A percentile compares a stretch with the other conserved stretches of the same genome.
These are phyloP conservation scores for Dryas alaskensis DNA, from an alignment of 306 rosid genomes.

Conservation along the genomic window DNA sequence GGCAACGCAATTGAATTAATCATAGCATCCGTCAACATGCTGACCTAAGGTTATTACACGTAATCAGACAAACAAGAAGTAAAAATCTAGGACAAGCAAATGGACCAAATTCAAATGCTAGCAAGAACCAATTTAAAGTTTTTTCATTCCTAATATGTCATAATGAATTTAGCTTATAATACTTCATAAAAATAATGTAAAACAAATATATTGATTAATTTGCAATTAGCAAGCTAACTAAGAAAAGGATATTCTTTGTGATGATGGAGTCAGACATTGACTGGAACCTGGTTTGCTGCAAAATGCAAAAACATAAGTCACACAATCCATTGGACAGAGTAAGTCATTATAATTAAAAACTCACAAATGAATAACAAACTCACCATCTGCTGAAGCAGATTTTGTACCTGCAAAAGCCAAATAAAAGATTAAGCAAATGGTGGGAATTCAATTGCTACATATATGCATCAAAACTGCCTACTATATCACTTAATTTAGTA, in stretches of 20 bases:
- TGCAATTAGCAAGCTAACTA: neutral
- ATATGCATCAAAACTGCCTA: neutral
- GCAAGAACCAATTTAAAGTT: neutral
- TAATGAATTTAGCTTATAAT: neutral
- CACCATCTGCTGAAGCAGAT: constrained; percentile 59
- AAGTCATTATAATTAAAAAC: constrained; percentile 13
- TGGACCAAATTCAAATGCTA: neutral
- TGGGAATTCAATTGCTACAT: neutral
- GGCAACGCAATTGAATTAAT: neutral
- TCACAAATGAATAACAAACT: constrained; percentile 22
- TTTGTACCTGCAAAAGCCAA: constrained; percentile 42
- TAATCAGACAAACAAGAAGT: constrained; percentile 6
- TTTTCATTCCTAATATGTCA: neutral
- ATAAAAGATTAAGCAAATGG: constrained; percentile 14
- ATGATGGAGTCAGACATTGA: constrained; percentile 51
- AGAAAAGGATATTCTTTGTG: constrained; percentile 55
- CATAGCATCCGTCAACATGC: neutral
- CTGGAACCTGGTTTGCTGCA: constrained; percentile 57
- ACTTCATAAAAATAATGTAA: neutral
- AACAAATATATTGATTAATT: neutral
- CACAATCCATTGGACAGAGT: neutral
- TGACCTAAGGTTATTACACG: neutral
- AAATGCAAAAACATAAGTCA: constrained; percentile 13
- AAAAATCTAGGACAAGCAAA: constrained; percentile 1
- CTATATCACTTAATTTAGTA: neutral